Percentiles rank a stretch among this genome's conserved stretches.
These are phyloP conservation scores for Exophiala dermatitidis DNA, from an alignment of 2,329 filamentous ascomycete genomes.

Conservation along the genomic window DNA sequence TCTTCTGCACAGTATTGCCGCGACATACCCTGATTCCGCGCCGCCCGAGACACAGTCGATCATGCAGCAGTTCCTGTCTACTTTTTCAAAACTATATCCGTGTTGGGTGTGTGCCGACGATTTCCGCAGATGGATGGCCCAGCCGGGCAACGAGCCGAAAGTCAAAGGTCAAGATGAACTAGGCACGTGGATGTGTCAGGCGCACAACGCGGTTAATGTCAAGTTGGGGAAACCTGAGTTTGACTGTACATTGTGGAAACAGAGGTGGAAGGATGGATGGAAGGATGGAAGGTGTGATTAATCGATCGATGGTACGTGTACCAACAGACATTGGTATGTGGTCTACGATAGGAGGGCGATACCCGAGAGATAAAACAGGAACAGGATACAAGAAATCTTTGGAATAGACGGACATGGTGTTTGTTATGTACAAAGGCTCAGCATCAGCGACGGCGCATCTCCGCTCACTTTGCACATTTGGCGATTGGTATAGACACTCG, in stretches of 20 bases:
- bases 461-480: constrained; percentile 3
- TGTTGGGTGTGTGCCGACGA: constrained; percentile 95
- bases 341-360: too few relatives aligned
- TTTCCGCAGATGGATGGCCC: constrained; percentile 72
- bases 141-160: constrained; percentile 56
- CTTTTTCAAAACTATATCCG: constrained; percentile 83
- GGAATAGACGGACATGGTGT: too few relatives aligned
- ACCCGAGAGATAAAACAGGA: too few relatives aligned
- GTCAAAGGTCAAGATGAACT: constrained; percentile 46
- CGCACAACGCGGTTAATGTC: constrained; percentile 46
- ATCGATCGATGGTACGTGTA: neutral
- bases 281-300: constrained; percentile 60
- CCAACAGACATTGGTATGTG: neutral
- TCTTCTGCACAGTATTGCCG: constrained; percentile 83
- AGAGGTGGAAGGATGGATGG: constrained; percentile 89
- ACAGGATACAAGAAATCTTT: too few relatives aligned
- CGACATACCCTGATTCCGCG: constrained; percentile 69
- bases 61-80: constrained; percentile 66
- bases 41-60: constrained; percentile 64
- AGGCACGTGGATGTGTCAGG: constrained; percentile 46
- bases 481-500: neutral
- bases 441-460: constrained; percentile 16
- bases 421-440: neutral
- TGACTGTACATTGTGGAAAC: constrained; percentile 84
- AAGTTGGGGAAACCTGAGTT: constrained; percentile 89